Conservation (phyloP, 768 basidiomycete species). For the Tylopilus cervinicoccineus region DNA sequence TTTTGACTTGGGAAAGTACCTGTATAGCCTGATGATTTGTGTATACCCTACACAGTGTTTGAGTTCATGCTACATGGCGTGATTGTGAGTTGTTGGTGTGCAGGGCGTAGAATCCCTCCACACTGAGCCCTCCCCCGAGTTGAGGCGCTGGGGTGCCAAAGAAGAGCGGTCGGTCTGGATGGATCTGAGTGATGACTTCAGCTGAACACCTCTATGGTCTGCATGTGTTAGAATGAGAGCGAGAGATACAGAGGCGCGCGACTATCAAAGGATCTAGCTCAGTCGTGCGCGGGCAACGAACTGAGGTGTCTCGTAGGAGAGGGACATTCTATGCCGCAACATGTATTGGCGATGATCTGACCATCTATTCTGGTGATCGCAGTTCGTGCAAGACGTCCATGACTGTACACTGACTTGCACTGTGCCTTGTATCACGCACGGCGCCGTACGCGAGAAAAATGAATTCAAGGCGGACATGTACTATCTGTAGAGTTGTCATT, state of each 20-base stretch:
- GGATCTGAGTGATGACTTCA: too few relatives aligned
- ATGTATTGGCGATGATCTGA: too few relatives aligned
- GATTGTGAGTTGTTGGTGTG: constrained; percentile 46
- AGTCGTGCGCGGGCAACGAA: too few relatives aligned
- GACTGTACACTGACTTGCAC: neutral
- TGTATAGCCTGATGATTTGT: constrained; percentile 46
- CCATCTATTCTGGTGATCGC: too few relatives aligned
- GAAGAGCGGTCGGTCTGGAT: constrained; percentile 40
- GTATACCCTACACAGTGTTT: constrained; percentile 42
- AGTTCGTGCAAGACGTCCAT: too few relatives aligned
- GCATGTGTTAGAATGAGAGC: too few relatives aligned
- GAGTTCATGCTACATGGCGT: constrained; percentile 44
- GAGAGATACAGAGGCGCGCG: too few relatives aligned
- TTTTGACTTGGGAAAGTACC: constrained; percentile 60
- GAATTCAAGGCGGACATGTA: constrained; percentile 44
- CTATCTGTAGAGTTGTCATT: too few relatives aligned
- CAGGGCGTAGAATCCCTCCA: constrained; percentile 45
- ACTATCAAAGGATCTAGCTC: too few relatives aligned
- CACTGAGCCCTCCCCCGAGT: constrained; percentile 51
- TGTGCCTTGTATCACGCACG: too few relatives aligned
- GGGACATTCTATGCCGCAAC: too few relatives aligned
- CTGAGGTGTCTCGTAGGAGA: too few relatives aligned
- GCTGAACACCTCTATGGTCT: constrained; percentile 58
- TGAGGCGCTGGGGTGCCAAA: constrained; percentile 27
- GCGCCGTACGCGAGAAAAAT: constrained; percentile 53